Evolutionary conservation across 2,329 filamentous ascomycete genomes (phyloP).

Genomic region (Cladosporium sp.): DNA sequence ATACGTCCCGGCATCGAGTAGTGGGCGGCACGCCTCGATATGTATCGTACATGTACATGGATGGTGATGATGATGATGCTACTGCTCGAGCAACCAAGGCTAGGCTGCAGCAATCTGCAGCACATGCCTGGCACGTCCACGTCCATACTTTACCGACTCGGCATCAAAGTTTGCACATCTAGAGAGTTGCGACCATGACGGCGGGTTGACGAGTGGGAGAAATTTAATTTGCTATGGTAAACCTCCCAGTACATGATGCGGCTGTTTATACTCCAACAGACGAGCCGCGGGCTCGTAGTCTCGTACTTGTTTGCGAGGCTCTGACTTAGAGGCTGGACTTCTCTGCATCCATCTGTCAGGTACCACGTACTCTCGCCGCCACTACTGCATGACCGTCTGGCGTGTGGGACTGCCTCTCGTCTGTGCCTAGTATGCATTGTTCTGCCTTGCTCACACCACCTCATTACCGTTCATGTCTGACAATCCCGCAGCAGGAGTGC

Average conservation of each 20-base stretch:
- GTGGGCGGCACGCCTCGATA: neutral
- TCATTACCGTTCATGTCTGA: conserved; percentile 4
- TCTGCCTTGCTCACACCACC: conserved; percentile 5
- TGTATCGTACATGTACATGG: no score
- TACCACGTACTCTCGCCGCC: neutral
- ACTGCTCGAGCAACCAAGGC: neutral
- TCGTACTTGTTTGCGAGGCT: no score
- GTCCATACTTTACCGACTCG: neutral
- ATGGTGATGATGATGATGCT: no score
- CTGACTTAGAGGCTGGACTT: neutral
- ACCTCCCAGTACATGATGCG: no score
- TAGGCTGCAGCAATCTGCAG: no score
- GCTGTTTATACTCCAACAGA: no score
- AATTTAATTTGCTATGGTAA: neutral
- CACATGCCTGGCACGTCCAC: neutral
- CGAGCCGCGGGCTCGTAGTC: no score
- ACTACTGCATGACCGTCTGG: conserved; percentile 1
- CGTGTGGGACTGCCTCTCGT: neutral
- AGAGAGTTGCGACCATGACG: neutral
- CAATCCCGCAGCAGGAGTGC: neutral
- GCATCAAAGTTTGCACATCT: neutral
- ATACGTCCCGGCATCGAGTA: neutral
- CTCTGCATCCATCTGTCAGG: neutral
- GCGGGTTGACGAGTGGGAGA: neutral
- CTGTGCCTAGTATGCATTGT: neutral